Base-by-base conservation (phyloP, 305 asterid species). In the Fraxinus albicans region DNA sequence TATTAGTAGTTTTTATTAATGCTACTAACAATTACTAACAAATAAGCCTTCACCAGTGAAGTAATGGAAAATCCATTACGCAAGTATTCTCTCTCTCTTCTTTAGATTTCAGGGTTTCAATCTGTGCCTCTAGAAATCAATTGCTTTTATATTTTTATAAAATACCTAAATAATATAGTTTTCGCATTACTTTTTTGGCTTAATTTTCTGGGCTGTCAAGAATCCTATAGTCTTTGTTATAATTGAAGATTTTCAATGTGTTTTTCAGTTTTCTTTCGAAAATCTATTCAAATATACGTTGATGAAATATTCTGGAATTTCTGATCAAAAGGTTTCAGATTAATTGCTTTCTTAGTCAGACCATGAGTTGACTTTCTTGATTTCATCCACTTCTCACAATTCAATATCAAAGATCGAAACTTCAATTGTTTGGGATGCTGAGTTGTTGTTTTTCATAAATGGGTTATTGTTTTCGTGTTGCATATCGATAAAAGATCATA, bases 351-450 rank as follows among this genome's bases (percentile, higher is more conserved):
- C 19, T 77, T 63, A 83, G 85, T 84, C 85, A 82, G 81, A 50
- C 81, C 73, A 21, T 17, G 58, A 80, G 90, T 89, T 82, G 87
- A 83, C 89, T 82, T 85, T 81, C 55, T 40, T 6, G 67, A 38
- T 35, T 85, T 67, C 29, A 36, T 72, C 69, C 75, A 63, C 42
- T 83, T 76, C 65, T 78, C 42, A 55, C 63, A 69, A 33, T 81
- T 80, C 73, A 44, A 58, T 13, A 79, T 72, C 77, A 34, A 60
- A 84, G 77, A 69, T 29, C 75, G 75, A 12, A 69, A 69, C 65
- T 53, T 53, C 25, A 17, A 53, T 53, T 17, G 21, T 72, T 77
- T 86, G 83, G 76, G 73, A 27, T 75, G 84, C 58, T 84, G 73
- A 25, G 73, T 38, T 6, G 31, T 40, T 80, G 86, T 42, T 38